Conservation (phyloP, 2,329 filamentous ascomycete species). For the Blastomyces parvus region DNA sequence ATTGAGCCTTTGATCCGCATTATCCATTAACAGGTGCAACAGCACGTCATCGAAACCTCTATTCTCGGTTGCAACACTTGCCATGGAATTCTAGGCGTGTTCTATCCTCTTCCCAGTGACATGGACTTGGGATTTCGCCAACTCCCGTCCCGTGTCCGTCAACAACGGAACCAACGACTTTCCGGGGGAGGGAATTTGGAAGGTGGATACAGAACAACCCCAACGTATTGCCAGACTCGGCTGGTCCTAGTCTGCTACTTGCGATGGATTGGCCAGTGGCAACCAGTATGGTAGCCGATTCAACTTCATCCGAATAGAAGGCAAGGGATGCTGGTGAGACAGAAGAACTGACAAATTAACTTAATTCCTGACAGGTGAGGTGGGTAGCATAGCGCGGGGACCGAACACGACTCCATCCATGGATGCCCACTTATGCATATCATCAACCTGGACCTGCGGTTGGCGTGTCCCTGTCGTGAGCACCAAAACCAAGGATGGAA, state of each 20-base stretch:
- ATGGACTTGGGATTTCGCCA: slow-evolving; percentile 13
- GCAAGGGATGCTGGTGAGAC: neutral
- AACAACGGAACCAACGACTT: neutral
- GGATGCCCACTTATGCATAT: neutral
- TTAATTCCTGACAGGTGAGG: neutral
- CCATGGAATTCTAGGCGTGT: slow-evolving; percentile 4
- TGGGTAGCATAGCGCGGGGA: neutral
- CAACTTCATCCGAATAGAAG: neutral
- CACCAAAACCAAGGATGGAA: neutral
- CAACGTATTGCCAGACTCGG: neutral
- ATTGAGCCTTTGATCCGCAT: neutral
- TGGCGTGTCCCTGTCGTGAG: neutral
- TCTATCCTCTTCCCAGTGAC: slow-evolving; percentile 14
- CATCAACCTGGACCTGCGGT: neutral
- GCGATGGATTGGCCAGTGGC: neutral
- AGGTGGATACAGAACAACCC: neutral
- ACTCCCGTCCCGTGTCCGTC: slow-evolving; percentile 4
- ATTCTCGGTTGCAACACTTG: neutral
- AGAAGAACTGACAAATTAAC: neutral
- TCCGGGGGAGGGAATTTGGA: neutral
- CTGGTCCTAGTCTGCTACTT: neutral
- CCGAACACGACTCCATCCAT: neutral
- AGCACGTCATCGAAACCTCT: slow-evolving; percentile 9
- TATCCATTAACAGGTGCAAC: slow-evolving; percentile 1
- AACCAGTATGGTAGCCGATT: neutral